Base-by-base conservation (phyloP, 1,284 basidiomycete genomes). In the Austroboletus rostrupii region DNA sequence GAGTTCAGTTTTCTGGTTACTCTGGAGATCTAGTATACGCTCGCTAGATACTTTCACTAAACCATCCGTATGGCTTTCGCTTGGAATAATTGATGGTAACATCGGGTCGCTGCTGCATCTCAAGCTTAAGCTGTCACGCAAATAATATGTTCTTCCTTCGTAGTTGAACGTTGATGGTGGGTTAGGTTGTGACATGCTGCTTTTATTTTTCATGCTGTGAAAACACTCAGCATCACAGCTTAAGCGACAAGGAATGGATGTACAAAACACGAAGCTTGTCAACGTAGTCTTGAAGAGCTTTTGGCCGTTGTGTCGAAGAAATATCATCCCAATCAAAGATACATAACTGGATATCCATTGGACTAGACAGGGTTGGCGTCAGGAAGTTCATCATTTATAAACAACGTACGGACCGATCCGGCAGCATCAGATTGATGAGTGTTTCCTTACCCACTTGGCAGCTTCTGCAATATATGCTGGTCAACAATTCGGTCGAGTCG, bases 11-110 rank as follows among this genome's bases (percentile, higher is more conserved):
- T 75, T 78, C 53, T 81, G 72, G 33, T 74, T 73, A 52, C 73
- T 80, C 59, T 82, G 83, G 23, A 80, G 64, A 58, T 88, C 81
- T 20, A 79, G 54, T 12, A 73, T 58, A 45, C 68, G 76, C 57
- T 84, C 82, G 26, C 56, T 71, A 26, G 70, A 51, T 12, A 67
- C 60, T 36, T 55, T 46, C 31, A 71, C 55, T 7, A 39, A 35
- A 29, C 54, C 41, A 20, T 53, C 44, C 21, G 14, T 23, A 37
- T 23, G 23, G 28, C 13, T 29, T 16, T 47, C 51, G 9, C 37
- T 20, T 19, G 50, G 29, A 5, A 35, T 20, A 9, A 42, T 47
- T 7, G 53, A 52, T 20, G 50, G 29, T 8, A 55, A 44, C 21
- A 68, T 45, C n/a, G 56, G n/a, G 50, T 76, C 70, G 16, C 56